Conservation (phyloP, 495 filamentous ascomycete species). For the Aspergillus conjunctus region DNA sequence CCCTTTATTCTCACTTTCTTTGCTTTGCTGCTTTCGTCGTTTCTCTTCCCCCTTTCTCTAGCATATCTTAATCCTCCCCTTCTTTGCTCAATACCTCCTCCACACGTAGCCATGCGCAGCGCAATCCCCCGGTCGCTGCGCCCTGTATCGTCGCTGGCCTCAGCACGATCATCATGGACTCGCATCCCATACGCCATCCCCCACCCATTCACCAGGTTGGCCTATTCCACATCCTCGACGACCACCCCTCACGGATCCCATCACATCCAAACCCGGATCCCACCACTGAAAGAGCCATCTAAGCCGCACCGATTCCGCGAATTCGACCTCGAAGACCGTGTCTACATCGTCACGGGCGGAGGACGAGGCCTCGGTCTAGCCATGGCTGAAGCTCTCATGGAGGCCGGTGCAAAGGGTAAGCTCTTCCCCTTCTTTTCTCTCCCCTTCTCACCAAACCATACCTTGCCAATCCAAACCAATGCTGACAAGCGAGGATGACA, state of each 20-base stretch:
- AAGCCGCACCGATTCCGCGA: slow-evolving; percentile 43
- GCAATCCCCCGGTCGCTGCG: slow-evolving; percentile 22
- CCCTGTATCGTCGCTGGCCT: slow-evolving; percentile 4
- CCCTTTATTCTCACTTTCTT: background rate
- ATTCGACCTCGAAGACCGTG: slow-evolving; percentile 59
- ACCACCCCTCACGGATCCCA: slow-evolving; percentile 26
- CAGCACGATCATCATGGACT: slow-evolving; percentile 19
- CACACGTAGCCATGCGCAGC: slow-evolving; percentile 23
- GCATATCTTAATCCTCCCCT: background rate
- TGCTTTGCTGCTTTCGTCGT: background rate
- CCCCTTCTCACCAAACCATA: slow-evolving; percentile 37
- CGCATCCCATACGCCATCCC: slow-evolving; percentile 4
- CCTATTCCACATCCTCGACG: slow-evolving; percentile 16
- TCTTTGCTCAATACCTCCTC: slow-evolving; percentile 15
- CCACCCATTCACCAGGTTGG: slow-evolving; percentile 9
- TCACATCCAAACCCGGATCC: slow-evolving; percentile 40
- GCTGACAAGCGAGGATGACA: background rate
- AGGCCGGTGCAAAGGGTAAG: slow-evolving; percentile 66
- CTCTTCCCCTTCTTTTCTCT: background rate
- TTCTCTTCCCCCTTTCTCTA: background rate
- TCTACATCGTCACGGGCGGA: slow-evolving; percentile 65
- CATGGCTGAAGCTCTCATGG: slow-evolving; percentile 68
- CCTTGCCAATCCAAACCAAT: slow-evolving; percentile 23
- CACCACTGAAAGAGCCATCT: slow-evolving; percentile 25
- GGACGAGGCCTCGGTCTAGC: slow-evolving; percentile 64